Percentiles rank a stretch among this genome's conserved stretches.
These are phyloP conservation scores for Castanospermum australe DNA, from an alignment of 306 rosid species.

Conservation along the genomic window DNA sequence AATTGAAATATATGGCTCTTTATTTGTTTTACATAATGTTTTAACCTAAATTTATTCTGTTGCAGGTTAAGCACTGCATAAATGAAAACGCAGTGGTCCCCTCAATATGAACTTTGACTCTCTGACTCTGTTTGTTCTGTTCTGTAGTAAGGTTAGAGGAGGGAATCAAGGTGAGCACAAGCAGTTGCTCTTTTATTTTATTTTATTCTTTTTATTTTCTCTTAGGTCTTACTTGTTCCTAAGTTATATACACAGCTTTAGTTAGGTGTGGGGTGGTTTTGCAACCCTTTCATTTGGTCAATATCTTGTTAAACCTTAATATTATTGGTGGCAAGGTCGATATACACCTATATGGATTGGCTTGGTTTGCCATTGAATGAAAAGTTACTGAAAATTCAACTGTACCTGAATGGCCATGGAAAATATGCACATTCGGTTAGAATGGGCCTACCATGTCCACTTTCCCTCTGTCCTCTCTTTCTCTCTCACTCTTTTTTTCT, in stretches of 20 bases:
- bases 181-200: constrained; percentile 34
- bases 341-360: constrained; percentile 50
- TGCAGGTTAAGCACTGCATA: constrained; percentile 46
- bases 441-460: neutral
- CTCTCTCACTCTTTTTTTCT: neutral
- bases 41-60: constrained; percentile 16
- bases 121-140: constrained; percentile 30
- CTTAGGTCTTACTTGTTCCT: constrained; percentile 24
- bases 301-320: constrained; percentile 37
- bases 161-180: constrained; percentile 36
- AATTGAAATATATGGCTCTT: neutral
- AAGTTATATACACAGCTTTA: constrained; percentile 46
- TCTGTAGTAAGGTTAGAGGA: constrained; percentile 30
- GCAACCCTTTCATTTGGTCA: constrained; percentile 40
- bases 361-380: constrained; percentile 34
- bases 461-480: neutral
- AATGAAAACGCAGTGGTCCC: constrained; percentile 24
- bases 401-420: constrained; percentile 25
- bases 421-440: constrained; percentile 15
- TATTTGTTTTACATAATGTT: neutral
- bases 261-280: constrained; percentile 48
- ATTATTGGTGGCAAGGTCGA: constrained; percentile 35
- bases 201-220: constrained; percentile 30
- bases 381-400: constrained; percentile 8
- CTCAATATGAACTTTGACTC: constrained; percentile 25